Conservation (phyloP, 2,329 filamentous ascomycete genomes). For the Diaporthe amygdali region DNA sequence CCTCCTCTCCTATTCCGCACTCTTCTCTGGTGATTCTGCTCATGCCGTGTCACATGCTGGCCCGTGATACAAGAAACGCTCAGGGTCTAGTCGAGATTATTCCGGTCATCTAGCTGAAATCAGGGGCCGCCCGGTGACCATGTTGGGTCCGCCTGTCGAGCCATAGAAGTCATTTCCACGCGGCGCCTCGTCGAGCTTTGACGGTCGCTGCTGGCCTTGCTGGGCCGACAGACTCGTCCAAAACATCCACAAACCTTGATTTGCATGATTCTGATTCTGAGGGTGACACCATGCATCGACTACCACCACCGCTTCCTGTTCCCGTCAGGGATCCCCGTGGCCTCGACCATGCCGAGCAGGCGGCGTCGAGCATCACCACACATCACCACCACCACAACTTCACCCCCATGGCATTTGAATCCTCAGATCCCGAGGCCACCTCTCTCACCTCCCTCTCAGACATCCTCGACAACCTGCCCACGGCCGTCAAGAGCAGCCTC, state of each 20-base stretch:
- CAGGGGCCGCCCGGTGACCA: background rate
- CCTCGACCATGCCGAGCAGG: background rate
- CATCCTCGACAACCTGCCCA: conserved; percentile 19
- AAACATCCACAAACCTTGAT: background rate
- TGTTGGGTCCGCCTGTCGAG: background rate
- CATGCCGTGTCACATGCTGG: background rate
- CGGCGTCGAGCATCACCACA: background rate
- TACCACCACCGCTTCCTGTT: background rate
- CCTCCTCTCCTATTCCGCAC: background rate
- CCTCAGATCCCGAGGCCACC: background rate
- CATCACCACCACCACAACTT: conserved; percentile 1
- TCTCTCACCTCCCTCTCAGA: conserved; percentile 6
- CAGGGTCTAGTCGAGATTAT: background rate
- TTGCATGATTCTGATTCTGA: background rate
- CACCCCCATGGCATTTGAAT: conserved; percentile 10
- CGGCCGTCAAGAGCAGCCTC: conserved; percentile 21
- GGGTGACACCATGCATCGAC: conserved; percentile 5
- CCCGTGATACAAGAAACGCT: background rate
- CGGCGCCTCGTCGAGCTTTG: background rate
- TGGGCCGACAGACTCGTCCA: background rate
- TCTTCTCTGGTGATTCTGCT: background rate
- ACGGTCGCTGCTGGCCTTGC: too few species aligned
- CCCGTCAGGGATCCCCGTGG: background rate
- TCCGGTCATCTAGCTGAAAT: background rate
- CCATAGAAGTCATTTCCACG: background rate